Evolutionary conservation across 345 rosid genomes (phyloP), one percentile per base, ranked within the genome.

Genomic region (Euclidium syriacum): DNA sequence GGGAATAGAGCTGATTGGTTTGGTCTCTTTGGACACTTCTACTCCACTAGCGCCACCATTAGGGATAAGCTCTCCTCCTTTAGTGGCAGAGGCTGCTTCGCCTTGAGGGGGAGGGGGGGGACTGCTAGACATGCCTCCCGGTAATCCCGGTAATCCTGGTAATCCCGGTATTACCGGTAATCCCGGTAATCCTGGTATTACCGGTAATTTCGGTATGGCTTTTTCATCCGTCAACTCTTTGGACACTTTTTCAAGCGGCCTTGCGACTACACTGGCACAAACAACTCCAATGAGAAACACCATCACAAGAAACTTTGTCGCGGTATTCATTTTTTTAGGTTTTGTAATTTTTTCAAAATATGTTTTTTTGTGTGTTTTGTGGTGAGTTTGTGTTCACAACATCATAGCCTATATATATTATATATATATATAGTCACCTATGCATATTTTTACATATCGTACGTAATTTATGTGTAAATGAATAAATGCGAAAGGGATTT

Each of bases 241-340:
- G 20, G 67, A 64, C 3, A 10, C 33, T 40, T 16, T n/a, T 15
- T 40, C 5, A 12, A 52, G 42, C 42, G 0, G 10, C 59, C 59
- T 64, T 52, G 68, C 68, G 1, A 11, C 22, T 22, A 64, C 68
- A 39, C 23, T 26, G 30, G 46, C 16, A 34, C 35, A 61, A 34
- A 47, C 25, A 47, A 61, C 11, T 10, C 43, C 66, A 16, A 47
- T 47, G 64, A 44, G 2, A 33, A 61, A 15, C 41, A 35, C 22
- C 43, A 16, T 34, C 18, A 61, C 25, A 34, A 23, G 55, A 47
- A 61, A 35, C 25, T 61, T 47, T 23, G 55, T 10, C 14, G 44
- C 18, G 3, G 11, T 23, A 34, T 33, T 61, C 53, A 43, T 43
- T 32, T 43, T 32, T 10, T 18, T 49, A 24, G 7, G 17, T 58